These are phyloP conservation scores for Aspergillus fructus DNA, from an alignment of 2,329 filamentous ascomycete genomes.

Conservation along the genomic window DNA sequence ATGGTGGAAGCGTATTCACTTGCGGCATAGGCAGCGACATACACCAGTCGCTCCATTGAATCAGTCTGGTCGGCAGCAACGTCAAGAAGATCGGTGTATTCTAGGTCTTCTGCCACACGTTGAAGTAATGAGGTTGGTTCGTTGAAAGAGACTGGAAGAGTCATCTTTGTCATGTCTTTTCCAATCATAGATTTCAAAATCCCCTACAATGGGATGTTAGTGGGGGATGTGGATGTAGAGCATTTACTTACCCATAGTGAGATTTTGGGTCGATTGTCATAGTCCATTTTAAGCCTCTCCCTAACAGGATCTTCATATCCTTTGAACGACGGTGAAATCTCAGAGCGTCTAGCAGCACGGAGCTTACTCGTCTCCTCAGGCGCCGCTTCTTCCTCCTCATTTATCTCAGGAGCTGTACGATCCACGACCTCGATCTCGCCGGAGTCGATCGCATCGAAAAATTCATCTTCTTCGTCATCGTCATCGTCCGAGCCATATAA, in stretches of 20 bases:
- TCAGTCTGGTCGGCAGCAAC: slow-evolving; percentile 80
- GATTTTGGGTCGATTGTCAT: slow-evolving; percentile 88
- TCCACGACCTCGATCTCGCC: slow-evolving; percentile 76
- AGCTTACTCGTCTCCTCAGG: slow-evolving; percentile 39
- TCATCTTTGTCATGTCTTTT: slow-evolving; percentile 99
- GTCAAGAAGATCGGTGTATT: slow-evolving; percentile 91
- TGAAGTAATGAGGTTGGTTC: slow-evolving; percentile 95
- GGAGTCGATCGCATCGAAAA: slow-evolving; percentile 94
- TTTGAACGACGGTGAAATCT: slow-evolving; percentile 75
- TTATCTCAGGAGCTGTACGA: slow-evolving; percentile 53
- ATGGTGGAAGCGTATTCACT: slow-evolving; percentile 97
- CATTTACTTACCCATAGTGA: slow-evolving; percentile 78
- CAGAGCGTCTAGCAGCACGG: slow-evolving; percentile 52
- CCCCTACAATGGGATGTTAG: slow-evolving; percentile 54
- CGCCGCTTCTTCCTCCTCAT: slow-evolving; percentile 50
- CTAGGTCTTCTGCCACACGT: slow-evolving; percentile 95
- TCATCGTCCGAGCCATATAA: slow-evolving; percentile 75
- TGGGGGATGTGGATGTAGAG: neutral
- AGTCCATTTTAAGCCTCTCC: slow-evolving; percentile 79
- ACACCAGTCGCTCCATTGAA: slow-evolving; percentile 87
- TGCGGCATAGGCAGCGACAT: slow-evolving; percentile 92
- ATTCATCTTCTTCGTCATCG: slow-evolving; percentile 73
- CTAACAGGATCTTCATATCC: slow-evolving; percentile 91
- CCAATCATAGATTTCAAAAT: slow-evolving; percentile 99
- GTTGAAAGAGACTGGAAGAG: slow-evolving; percentile 95